A percentile compares a stretch with the other conserved stretches of the same genome.
Evolutionary conservation across 2,329 filamentous ascomycete genomes (phyloP).

Genomic region (Whalleya microplaca): DNA sequence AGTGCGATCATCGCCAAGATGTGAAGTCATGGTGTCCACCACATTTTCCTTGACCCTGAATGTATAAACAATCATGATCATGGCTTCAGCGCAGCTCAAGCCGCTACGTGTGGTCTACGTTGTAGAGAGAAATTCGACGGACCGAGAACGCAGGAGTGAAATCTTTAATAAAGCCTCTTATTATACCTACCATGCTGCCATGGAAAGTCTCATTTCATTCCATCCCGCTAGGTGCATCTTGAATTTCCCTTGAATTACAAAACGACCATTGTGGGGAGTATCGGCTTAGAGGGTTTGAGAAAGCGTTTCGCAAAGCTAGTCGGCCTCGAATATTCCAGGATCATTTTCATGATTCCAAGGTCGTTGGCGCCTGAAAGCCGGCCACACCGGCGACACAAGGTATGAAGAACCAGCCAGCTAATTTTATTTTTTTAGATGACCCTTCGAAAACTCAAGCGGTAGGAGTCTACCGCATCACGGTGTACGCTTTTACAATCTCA

Average conservation of each 20-base stretch:
- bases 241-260: not conserved
- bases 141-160: not conserved
- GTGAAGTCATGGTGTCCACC: not conserved
- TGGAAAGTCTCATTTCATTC: not conserved
- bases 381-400: no score
- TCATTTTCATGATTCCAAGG: not conserved
- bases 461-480: no score
- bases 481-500: no score
- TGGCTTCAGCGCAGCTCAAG: not conserved
- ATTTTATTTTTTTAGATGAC: no score
- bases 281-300: no score
- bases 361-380: not conserved
- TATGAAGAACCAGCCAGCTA: no score
- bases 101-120: not conserved
- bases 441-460: no score
- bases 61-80: not conserved
- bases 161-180: not conserved
- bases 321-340: not conserved
- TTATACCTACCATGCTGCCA: not conserved
- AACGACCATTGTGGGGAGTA: not conserved
- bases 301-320: not conserved
- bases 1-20: not conserved
- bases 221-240: not conserved
- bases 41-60: not conserved
- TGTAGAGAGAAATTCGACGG: not conserved